Evolutionary conservation across 1,284 basidiomycete species (phyloP).

Genomic region (Boletus sp.): DNA sequence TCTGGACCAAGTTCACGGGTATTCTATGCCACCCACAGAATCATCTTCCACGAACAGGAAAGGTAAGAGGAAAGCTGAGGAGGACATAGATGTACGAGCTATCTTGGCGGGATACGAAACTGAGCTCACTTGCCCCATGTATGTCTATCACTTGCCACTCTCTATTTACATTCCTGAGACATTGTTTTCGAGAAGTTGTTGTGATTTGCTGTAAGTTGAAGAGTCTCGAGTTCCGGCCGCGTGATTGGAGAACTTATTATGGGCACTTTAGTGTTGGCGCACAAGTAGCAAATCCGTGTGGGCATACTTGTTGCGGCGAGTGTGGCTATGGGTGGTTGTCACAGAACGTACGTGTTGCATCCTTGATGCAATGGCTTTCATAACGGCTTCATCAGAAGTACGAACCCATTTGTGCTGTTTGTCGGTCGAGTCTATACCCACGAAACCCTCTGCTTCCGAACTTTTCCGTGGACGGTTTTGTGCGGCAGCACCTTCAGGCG

Average conservation of each 20-base stretch:
- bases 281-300: conserved; percentile 54
- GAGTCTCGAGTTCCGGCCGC: neutral
- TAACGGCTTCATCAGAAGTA: conserved; percentile 29
- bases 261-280: conserved; percentile 40
- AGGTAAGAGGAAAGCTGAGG: conserved; percentile 26
- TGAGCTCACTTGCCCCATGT: conserved; percentile 57
- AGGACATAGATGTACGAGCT: conserved; percentile 10
- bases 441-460: conserved; percentile 48
- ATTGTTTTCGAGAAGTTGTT: conserved; percentile 40
- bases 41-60: conserved; percentile 14
- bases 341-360: conserved; percentile 35
- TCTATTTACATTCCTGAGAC: conserved; percentile 2
- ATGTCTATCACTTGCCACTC: conserved; percentile 21
- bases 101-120: conserved; percentile 43
- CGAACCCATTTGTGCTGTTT: conserved; percentile 43
- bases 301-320: conserved; percentile 52
- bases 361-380: neutral
- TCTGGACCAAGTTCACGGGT: neutral
- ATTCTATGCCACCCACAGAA: conserved; percentile 1
- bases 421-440: conserved; percentile 39
- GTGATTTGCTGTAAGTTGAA: conserved; percentile 47
- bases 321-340: conserved; percentile 49
- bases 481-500: conserved; percentile 45
- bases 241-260: conserved; percentile 3
- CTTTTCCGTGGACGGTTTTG: conserved; percentile 46